phyloP scores from a whole-genome alignment of 768 basidiomycete species.

The Termitomyces sp. region DNA sequence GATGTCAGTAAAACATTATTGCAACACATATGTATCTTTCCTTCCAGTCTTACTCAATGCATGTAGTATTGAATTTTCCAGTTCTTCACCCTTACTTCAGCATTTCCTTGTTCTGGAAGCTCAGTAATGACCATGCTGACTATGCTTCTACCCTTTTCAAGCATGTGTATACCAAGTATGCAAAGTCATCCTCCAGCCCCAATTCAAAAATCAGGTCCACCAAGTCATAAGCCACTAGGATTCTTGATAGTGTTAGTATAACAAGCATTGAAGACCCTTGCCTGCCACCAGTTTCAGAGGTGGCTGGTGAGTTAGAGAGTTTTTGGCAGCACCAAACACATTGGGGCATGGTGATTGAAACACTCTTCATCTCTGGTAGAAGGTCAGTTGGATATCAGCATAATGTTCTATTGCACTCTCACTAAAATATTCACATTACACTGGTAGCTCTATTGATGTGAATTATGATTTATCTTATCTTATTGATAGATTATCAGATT shows the following conservation, averaged over 20 bases:
- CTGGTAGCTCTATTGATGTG: too few relatives aligned
- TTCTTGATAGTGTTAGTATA: not conserved
- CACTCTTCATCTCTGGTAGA: not conserved
- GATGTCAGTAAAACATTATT: slow-evolving; percentile 21
- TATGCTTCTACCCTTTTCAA: not conserved
- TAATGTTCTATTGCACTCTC: too few relatives aligned
- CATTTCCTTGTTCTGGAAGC: slow-evolving; percentile 2
- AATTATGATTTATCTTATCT: too few relatives aligned
- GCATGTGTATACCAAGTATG: not conserved
- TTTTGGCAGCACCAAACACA: not conserved
- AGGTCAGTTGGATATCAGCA: too few relatives aligned
- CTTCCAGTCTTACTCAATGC: not conserved
- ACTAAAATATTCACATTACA: too few relatives aligned
- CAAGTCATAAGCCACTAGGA: not conserved
- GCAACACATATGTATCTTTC: slow-evolving; percentile 20
- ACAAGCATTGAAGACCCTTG: not conserved
- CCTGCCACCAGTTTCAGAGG: not conserved
- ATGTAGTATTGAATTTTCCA: slow-evolving; percentile 3
- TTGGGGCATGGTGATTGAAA: not conserved
- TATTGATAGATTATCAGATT: too few relatives aligned
- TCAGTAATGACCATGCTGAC: not conserved
- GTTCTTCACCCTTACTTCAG: slow-evolving; percentile 21
- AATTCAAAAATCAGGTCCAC: not conserved
- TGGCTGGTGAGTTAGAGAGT: not conserved
- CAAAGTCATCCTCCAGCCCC: not conserved